Evolutionary conservation across 2,329 filamentous ascomycete genomes (phyloP).

Genomic region (Pezicula carpinea): DNA sequence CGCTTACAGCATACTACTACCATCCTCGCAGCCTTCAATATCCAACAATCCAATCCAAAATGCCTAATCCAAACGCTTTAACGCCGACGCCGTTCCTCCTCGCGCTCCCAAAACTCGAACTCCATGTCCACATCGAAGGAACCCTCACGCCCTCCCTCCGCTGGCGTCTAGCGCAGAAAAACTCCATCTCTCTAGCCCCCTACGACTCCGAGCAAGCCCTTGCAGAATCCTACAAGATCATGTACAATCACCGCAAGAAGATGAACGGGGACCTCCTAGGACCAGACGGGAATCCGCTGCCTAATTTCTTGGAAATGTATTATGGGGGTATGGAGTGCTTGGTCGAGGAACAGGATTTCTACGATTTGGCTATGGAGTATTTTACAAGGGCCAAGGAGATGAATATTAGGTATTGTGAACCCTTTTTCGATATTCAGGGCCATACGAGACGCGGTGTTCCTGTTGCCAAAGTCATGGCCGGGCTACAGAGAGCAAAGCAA

Average conservation of each 20-base stretch:
- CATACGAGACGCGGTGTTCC: conserved; percentile 59
- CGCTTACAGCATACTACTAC: too few species aligned
- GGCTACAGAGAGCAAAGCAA: conserved; percentile 54
- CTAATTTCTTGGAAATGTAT: conserved; percentile 64
- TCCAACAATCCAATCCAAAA: too few species aligned
- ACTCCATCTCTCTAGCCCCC: conserved; percentile 52
- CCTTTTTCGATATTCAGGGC: conserved; percentile 76
- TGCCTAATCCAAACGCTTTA: too few species aligned
- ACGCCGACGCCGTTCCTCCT: conserved; percentile 41
- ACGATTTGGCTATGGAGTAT: conserved; percentile 66
- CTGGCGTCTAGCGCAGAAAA: conserved; percentile 62
- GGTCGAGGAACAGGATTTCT: conserved; percentile 60
- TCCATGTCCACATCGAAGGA: conserved; percentile 76
- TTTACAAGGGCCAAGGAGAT: conserved; percentile 58
- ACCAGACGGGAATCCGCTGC: neutral
- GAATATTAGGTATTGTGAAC: conserved; percentile 64
- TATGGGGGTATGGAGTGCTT: conserved; percentile 70
- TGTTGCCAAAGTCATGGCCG: conserved; percentile 57
- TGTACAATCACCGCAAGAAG: conserved; percentile 29
- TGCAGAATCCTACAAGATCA: neutral
- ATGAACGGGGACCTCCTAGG: conserved; percentile 3
- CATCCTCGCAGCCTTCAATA: too few species aligned
- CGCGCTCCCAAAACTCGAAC: conserved; percentile 70
- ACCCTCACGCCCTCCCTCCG: conserved; percentile 64
- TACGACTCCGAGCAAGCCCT: neutral